Evolutionary conservation across 768 basidiomycete genomes (phyloP), one percentile per base, ranked within the genome.

Genomic region (Agaricus subrufescens): DNA sequence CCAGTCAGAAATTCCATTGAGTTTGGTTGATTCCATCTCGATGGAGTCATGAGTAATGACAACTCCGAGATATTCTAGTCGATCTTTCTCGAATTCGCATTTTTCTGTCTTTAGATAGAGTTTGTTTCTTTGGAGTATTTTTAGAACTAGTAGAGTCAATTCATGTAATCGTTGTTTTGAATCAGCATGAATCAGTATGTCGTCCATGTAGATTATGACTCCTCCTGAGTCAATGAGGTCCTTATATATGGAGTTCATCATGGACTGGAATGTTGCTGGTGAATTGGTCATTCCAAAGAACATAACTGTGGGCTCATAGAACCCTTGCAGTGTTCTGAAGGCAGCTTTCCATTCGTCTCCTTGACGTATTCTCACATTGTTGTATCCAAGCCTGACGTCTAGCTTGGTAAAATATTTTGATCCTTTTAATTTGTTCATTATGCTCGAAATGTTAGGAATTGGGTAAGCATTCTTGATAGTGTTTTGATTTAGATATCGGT

Each of bases 201-300:
- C 69, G 54, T 78, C 75, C 37, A 79, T 61, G 58, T 80, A 77
- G 0, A 77, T 63, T 3, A 71, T 50, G 3, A 79, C 58, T 1
- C 60, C 37, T 5, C 66, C 68, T 27, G 56, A 19, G 2, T 61
- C 56, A n/a, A 78, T 65, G 4, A 57, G 15, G 3, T 60, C 54
- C 0, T 0, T 1, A 15, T 62, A 60, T 14, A 60, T 54, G 7
- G 46, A 11, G 38, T 61, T 39, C 60, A 62, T 62, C 61, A 63
- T 60, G 9, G 48, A 31, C 56, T 63, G 56, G 37, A 60, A 60
- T 0, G 58, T 61, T 3, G 62, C 60, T 7, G 58, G 60, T 0
- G 50, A 53, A 8, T 63, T 61, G 29, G 46, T 50, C 4, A 63
- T 38, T 47, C 59, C 53, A 45, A 63, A 65, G 31, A 60, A 62